phyloP scores from a whole-genome alignment of 2,329 filamentous ascomycete genomes.

The Hymenoscyphus albidus region DNA sequence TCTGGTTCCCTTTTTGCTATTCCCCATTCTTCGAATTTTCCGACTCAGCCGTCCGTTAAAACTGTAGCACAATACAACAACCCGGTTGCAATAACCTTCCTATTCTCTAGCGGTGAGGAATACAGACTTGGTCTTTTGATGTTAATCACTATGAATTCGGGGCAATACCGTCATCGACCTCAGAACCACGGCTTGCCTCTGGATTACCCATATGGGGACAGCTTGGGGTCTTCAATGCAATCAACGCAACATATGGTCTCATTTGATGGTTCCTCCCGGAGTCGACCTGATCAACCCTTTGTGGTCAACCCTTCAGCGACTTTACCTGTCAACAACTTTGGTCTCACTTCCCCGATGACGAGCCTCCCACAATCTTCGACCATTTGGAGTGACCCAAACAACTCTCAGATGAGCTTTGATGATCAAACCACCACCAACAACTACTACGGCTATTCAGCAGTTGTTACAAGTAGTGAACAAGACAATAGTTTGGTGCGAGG shows the following conservation, averaged over 20 bases:
- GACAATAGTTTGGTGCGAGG: constrained; percentile 10
- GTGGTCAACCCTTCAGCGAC: constrained; percentile 21
- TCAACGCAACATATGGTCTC: constrained; percentile 22
- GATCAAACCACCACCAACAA: constrained; percentile 16
- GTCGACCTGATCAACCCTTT: constrained; percentile 24
- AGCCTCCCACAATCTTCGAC: constrained; percentile 21
- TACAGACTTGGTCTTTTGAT: constrained; percentile 20
- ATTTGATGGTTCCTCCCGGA: constrained; percentile 29
- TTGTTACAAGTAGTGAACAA: constrained; percentile 18
- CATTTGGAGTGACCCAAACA: constrained; percentile 20
- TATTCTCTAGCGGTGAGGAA: constrained; percentile 19
- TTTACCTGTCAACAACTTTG: constrained; percentile 19
- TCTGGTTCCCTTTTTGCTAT: constrained; percentile 32
- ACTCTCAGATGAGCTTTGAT: constrained; percentile 17
- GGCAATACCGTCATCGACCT: constrained; percentile 23
- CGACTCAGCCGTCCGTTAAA: constrained; percentile 24
- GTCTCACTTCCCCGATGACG: constrained; percentile 19
- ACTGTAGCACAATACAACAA: constrained; percentile 31
- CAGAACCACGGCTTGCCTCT: constrained; percentile 25
- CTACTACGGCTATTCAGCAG: constrained; percentile 25
- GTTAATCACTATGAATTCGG: constrained; percentile 29
- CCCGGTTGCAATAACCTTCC: constrained; percentile 26
- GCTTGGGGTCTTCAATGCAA: constrained; percentile 17
- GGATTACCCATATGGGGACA: constrained; percentile 25
- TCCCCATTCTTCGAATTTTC: constrained; percentile 30